Percentiles rank a stretch among this genome's conserved stretches.
Evolutionary conservation across 768 basidiomycete species (phyloP).

Genomic region (Phanerochaete sordida): DNA sequence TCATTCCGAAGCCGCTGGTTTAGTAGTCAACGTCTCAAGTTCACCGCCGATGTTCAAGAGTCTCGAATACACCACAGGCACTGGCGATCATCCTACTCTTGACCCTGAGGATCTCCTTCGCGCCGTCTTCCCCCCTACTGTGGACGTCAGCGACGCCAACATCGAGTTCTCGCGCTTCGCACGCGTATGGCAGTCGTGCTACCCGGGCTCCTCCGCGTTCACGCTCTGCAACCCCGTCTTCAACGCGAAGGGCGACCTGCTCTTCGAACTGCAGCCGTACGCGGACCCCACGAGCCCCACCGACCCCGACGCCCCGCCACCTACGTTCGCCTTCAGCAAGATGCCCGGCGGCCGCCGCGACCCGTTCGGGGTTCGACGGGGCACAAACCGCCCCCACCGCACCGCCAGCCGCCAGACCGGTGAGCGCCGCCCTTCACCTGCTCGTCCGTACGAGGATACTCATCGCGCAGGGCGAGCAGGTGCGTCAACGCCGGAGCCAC

Average conservation of each 20-base stretch:
- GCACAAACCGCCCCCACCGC: not conserved
- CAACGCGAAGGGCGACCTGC: constrained; percentile 26
- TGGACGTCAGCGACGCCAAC: constrained; percentile 20
- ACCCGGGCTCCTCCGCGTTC: constrained; percentile 21
- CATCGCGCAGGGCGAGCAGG: not conserved
- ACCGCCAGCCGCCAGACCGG: not conserved
- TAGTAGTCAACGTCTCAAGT: constrained; percentile 12
- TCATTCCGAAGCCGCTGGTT: constrained; percentile 16
- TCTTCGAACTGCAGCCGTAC: constrained; percentile 25
- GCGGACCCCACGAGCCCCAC: not conserved
- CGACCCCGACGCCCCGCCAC: not conserved
- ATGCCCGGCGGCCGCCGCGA: not conserved
- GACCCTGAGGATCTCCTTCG: constrained; percentile 18
- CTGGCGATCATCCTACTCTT: constrained; percentile 1
- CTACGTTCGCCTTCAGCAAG: not conserved
- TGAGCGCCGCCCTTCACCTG: not conserved
- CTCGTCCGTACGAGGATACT: not conserved
- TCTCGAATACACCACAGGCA: not conserved
- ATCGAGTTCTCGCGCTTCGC: constrained; percentile 24
- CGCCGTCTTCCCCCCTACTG: constrained; percentile 16
- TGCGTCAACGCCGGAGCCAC: not conserved
- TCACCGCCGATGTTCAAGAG: not conserved
- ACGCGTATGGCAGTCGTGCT: constrained; percentile 25
- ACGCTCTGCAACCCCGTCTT: constrained; percentile 27
- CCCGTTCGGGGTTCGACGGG: not conserved